Percentiles rank a stretch among this genome's conserved stretches.
Evolutionary conservation across 2,329 filamentous ascomycete genomes (phyloP).

Genomic region (Aspergillus udagawae): DNA sequence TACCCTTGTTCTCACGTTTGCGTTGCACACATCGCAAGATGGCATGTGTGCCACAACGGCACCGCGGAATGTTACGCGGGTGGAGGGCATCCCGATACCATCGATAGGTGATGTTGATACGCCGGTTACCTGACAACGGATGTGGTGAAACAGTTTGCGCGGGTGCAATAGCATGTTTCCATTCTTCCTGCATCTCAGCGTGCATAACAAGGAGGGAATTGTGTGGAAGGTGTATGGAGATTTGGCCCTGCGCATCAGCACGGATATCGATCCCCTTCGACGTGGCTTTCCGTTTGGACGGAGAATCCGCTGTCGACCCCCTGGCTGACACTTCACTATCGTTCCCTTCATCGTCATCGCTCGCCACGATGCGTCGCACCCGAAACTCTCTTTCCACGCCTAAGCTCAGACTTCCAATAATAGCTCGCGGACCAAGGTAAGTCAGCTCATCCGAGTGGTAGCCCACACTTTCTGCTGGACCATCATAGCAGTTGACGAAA

Average conservation of each 20-base stretch:
- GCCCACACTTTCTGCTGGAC: slow-evolving; percentile 75
- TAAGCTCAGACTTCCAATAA: slow-evolving; percentile 86
- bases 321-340: slow-evolving; percentile 18
- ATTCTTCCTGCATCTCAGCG: slow-evolving; percentile 94
- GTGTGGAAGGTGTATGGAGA: slow-evolving; percentile 88
- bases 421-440: slow-evolving; percentile 80
- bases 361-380: slow-evolving; percentile 69
- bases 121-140: slow-evolving; percentile 70
- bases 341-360: slow-evolving; percentile 10
- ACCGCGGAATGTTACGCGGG: slow-evolving; percentile 72
- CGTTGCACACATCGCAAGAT: slow-evolving; percentile 74
- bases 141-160: slow-evolving; percentile 77
- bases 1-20: slow-evolving; percentile 70
- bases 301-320: slow-evolving; percentile 18
- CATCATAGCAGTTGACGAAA: slow-evolving; percentile 91
- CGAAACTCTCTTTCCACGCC: slow-evolving; percentile 93
- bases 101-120: slow-evolving; percentile 93
- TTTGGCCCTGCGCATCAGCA: slow-evolving; percentile 72
- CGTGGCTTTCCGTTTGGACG: background rate
- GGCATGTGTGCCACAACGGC: slow-evolving; percentile 66
- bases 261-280: slow-evolving; percentile 14
- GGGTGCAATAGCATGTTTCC: slow-evolving; percentile 84
- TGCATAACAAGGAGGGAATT: slow-evolving; percentile 96
- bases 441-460: slow-evolving; percentile 92
- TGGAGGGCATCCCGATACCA: slow-evolving; percentile 76